Conservation (phyloP, 2,329 filamentous ascomycete genomes). For the Nothomitra cinnamomea region DNA sequence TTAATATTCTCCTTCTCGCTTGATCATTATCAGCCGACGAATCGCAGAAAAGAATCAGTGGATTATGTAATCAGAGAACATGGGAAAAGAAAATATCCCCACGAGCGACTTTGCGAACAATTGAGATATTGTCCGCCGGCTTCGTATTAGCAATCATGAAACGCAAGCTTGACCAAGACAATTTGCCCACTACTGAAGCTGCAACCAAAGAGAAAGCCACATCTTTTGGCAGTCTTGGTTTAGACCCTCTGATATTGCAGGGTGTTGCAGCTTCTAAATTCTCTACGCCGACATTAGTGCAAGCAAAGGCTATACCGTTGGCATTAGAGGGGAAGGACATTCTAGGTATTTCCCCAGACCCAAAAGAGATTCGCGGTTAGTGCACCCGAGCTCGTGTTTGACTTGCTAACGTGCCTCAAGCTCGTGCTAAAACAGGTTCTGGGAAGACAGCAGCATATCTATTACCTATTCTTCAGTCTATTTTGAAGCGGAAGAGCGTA, state of each 20-base stretch:
- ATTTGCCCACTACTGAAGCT: constrained; percentile 16
- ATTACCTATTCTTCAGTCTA: constrained; percentile 69
- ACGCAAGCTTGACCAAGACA: constrained; percentile 30
- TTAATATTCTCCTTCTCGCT: no score
- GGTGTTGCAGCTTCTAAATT: constrained; percentile 74
- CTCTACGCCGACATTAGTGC: constrained; percentile 72
- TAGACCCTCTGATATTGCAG: constrained; percentile 75
- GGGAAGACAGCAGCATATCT: constrained; percentile 97
- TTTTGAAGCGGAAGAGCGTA: constrained; percentile 62
- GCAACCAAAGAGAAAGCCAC: constrained; percentile 8
- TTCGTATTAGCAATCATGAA: constrained; percentile 25
- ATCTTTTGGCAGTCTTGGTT: constrained; percentile 45
- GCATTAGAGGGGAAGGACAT: constrained; percentile 80
- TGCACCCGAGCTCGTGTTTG: background rate
- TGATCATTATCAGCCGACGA: no score
- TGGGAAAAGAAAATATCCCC: no score
- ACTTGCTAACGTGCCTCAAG: constrained; percentile 23
- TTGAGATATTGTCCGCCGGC: background rate
- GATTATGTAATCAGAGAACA: no score
- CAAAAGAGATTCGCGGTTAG: background rate
- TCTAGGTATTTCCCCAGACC: constrained; percentile 32
- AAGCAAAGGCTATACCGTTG: constrained; percentile 73
- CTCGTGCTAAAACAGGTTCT: constrained; percentile 85
- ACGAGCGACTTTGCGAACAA: background rate
- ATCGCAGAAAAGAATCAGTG: no score